phyloP scores from a whole-genome alignment of 371 early-diverging fungal genomes.

The Circinella minor region DNA sequence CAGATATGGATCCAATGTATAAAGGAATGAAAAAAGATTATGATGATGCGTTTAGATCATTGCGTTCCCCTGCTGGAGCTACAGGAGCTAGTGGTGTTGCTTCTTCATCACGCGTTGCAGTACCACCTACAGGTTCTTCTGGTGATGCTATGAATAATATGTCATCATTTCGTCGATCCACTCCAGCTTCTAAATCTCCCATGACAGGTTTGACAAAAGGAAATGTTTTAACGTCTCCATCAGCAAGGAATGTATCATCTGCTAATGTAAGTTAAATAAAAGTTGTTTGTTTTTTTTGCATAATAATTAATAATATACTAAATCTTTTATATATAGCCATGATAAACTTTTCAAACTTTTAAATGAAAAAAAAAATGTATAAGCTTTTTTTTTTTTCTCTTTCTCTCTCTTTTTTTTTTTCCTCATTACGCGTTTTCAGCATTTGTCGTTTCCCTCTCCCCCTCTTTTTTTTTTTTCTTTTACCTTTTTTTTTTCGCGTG shows the following conservation, averaged over 20 bases:
- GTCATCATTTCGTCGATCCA: conserved; percentile 31
- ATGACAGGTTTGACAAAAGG: conserved; percentile 15
- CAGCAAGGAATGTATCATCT: conserved; percentile 23
- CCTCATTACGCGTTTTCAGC: not conserved
- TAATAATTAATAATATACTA: too few relatives aligned
- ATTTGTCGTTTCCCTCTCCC: not conserved
- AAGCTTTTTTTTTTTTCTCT: not conserved
- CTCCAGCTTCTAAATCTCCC: conserved; percentile 16
- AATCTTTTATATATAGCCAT: too few relatives aligned
- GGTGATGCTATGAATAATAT: conserved; percentile 17
- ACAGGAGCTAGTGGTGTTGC: conserved; percentile 6
- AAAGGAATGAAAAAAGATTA: not conserved
- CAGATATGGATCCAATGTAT: conserved; percentile 7
- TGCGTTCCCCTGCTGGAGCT: not conserved
- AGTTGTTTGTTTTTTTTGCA: not conserved
- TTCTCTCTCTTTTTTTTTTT: not conserved
- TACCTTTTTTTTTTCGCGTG: not conserved
- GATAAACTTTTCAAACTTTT: not conserved
- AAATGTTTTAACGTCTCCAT: conserved; percentile 23
- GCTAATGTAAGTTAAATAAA: conserved; percentile 21
- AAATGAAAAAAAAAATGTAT: too few relatives aligned
- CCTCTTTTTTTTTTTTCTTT: not conserved
- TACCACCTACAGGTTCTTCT: conserved; percentile 12
- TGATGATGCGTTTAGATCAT: conserved; percentile 7
- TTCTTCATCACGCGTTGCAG: conserved; percentile 26